These are phyloP conservation scores for Coemansia sp. DNA, from an alignment of 192 early-diverging fungal species.

Conservation along the genomic window DNA sequence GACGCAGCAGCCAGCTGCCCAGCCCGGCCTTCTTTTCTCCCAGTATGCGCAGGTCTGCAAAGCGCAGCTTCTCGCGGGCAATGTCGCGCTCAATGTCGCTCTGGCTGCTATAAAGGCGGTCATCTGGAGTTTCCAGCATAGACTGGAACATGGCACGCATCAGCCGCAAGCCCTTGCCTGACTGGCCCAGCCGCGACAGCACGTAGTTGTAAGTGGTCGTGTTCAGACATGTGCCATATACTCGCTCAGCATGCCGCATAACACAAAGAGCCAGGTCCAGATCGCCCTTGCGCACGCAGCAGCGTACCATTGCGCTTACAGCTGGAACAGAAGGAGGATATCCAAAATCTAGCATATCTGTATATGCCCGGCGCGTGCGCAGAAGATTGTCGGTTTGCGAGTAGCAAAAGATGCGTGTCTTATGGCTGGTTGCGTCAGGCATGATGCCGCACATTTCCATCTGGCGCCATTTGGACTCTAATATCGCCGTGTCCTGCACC, in stretches of 20 bases:
- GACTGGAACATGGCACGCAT: conserved; percentile 10
- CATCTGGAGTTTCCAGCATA: conserved; percentile 21
- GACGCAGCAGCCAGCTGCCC: conserved; percentile 18
- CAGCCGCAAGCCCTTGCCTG: neutral
- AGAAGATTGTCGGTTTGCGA: conserved; percentile 18
- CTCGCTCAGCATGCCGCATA: conserved; percentile 27
- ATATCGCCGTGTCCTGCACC: neutral
- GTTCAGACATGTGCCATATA: conserved; percentile 11
- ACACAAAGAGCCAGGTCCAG: conserved; percentile 20
- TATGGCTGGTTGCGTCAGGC: conserved; percentile 19
- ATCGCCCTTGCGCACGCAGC: conserved; percentile 21
- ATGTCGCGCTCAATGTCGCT: conserved; percentile 7
- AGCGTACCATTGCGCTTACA: conserved; percentile 21
- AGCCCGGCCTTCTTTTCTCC: neutral
- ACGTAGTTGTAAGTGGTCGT: conserved; percentile 28
- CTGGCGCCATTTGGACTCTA: conserved; percentile 37
- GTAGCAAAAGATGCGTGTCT: conserved; percentile 20
- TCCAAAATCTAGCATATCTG: conserved; percentile 37
- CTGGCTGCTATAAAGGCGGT: conserved; percentile 2
- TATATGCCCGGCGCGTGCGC: conserved; percentile 35
- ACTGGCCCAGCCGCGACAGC: conserved; percentile 7
- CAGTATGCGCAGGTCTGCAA: conserved; percentile 21
- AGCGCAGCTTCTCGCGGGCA: conserved; percentile 2
- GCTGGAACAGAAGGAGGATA: conserved; percentile 14
- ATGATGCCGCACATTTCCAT: conserved; percentile 22